These are phyloP conservation scores for Vairimorpha necatrix DNA, from an alignment of 371 early-diverging fungal genomes.

Conservation along the genomic window DNA sequence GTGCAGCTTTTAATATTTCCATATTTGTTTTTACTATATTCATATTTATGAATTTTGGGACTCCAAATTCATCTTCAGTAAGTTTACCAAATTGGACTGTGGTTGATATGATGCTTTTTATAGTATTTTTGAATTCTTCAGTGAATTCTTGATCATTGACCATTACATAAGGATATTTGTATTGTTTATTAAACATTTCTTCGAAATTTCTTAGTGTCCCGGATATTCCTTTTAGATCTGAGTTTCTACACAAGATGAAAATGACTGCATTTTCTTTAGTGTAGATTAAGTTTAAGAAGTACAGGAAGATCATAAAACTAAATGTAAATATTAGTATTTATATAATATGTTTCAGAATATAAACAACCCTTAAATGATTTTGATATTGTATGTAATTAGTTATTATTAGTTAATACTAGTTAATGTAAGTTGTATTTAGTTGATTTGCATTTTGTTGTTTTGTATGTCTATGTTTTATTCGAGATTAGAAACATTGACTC, in stretches of 20 bases:
- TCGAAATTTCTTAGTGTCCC: conserved; percentile 71
- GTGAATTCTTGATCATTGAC: conserved; percentile 72
- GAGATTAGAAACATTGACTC: no score
- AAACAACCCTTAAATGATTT: background rate
- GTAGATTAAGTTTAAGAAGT: background rate
- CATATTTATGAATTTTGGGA: conserved; percentile 73
- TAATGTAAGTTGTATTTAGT: no score
- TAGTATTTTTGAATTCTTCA: conserved; percentile 69
- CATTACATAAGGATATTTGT: conserved; percentile 75
- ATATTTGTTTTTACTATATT: conserved; percentile 67
- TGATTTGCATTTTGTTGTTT: no score
- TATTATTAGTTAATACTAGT: no score
- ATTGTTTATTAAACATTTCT: conserved; percentile 72
- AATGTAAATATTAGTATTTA: background rate
- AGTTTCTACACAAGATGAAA: conserved; percentile 68
- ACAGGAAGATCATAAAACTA: background rate
- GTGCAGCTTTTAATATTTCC: conserved; percentile 67
- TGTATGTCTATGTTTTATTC: no score
- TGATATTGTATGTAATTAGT: background rate
- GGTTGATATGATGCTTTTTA: conserved; percentile 60
- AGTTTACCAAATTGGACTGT: conserved; percentile 69
- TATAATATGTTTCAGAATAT: background rate
- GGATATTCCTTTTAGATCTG: conserved; percentile 70
- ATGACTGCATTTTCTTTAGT: conserved; percentile 63
- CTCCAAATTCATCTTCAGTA: conserved; percentile 72